phyloP scores from a whole-genome alignment of 169 alveolate species.

The Eimeria sp. region DNA sequence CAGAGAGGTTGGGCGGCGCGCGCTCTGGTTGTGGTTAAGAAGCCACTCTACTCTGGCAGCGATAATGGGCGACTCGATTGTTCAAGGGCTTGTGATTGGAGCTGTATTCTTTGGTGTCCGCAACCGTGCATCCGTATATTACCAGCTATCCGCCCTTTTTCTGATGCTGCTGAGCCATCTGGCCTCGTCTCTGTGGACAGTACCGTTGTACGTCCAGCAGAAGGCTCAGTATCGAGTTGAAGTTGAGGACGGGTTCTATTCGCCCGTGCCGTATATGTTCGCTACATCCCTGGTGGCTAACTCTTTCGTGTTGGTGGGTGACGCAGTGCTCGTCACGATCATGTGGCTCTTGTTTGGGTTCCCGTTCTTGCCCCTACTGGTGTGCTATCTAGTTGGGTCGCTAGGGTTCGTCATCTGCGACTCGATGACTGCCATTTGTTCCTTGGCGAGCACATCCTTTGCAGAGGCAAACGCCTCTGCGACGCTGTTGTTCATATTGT shows the following conservation, averaged over 20 bases:
- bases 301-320: conserved; percentile 17
- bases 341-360: conserved; percentile 73
- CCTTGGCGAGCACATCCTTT: conserved; percentile 74
- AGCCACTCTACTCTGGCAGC: conserved; percentile 49
- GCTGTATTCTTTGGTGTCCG: conserved; percentile 34
- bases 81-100: conserved; percentile 66
- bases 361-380: background rate
- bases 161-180: conserved; percentile 30
- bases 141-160: conserved; percentile 71
- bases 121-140: conserved; percentile 42
- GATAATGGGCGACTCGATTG: conserved; percentile 64
- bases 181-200: conserved; percentile 73
- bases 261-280: conserved; percentile 52
- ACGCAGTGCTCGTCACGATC: conserved; percentile 41
- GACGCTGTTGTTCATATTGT: conserved; percentile 26
- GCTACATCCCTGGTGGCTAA: conserved; percentile 52
- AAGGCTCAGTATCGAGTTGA: conserved; percentile 74
- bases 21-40: conserved; percentile 70
- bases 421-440: conserved; percentile 21
- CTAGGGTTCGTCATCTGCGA: conserved; percentile 44
- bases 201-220: conserved; percentile 74
- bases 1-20: conserved; percentile 28
- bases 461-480: conserved; percentile 71
- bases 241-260: conserved; percentile 55
- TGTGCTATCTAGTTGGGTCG: conserved; percentile 29